Conservation (phyloP, 768 basidiomycete genomes). For the Podaxis sp. region DNA sequence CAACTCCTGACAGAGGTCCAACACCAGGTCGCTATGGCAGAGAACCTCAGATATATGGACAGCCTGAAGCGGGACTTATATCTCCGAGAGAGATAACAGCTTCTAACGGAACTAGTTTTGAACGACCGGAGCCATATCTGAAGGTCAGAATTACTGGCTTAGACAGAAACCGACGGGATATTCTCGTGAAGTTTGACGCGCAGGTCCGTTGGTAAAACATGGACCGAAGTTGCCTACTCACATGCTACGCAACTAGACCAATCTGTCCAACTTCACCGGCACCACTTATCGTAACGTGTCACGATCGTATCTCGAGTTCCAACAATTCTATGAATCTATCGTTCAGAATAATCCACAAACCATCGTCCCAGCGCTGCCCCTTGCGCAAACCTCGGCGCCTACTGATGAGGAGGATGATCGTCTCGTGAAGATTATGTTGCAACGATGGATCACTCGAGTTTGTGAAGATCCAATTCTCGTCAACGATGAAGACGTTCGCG, state of each 20-base stretch:
- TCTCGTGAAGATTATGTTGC: slow-evolving; percentile 90
- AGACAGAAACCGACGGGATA: slow-evolving; percentile 93
- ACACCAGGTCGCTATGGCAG: slow-evolving; percentile 63
- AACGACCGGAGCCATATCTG: slow-evolving; percentile 80
- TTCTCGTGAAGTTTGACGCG: slow-evolving; percentile 91
- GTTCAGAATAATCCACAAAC: slow-evolving; percentile 92
- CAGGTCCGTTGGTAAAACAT: slow-evolving; percentile 55
- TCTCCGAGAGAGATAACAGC: slow-evolving; percentile 64
- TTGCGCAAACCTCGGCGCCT: slow-evolving; percentile 94
- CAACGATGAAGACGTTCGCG: slow-evolving; percentile 88
- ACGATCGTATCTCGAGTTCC: slow-evolving; percentile 92
- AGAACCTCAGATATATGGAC: slow-evolving; percentile 84
- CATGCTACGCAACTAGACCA: slow-evolving; percentile 56
- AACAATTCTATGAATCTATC: slow-evolving; percentile 88
- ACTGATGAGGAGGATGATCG: slow-evolving; percentile 99
- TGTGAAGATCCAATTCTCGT: slow-evolving; percentile 89
- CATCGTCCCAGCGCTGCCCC: slow-evolving; percentile 90
- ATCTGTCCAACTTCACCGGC: slow-evolving; percentile 86
- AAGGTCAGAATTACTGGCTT: slow-evolving; percentile 85
- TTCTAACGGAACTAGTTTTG: slow-evolving; percentile 67
- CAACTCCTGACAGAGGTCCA: slow-evolving; percentile 49
- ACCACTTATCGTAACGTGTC: slow-evolving; percentile 91
- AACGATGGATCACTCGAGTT: slow-evolving; percentile 90
- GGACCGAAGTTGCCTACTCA: background rate
- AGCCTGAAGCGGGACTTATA: slow-evolving; percentile 78